Evolutionary conservation across 208 protist species (phyloP).

Genomic region (Wallacemonas sp.): DNA sequence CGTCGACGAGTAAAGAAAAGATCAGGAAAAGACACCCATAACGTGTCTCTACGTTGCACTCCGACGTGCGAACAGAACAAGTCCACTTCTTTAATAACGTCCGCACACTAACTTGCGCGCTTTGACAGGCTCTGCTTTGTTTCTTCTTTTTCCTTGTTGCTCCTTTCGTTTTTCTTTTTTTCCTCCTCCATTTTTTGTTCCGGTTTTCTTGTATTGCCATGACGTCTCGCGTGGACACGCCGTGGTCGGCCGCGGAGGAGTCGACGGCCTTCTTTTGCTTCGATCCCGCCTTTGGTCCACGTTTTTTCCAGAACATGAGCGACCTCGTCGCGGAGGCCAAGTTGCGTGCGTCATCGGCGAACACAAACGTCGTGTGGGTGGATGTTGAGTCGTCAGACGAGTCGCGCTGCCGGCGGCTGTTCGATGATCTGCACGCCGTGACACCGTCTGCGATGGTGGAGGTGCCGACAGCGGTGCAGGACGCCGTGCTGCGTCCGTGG

Average conservation of each 20-base stretch:
- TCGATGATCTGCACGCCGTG: slow-evolving; percentile 22
- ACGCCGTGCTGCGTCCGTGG: slow-evolving; percentile 43
- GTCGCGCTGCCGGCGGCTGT: slow-evolving; percentile 25
- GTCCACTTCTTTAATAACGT: too few relatives aligned
- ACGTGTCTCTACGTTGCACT: too few relatives aligned
- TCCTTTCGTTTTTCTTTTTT: slow-evolving; percentile 7
- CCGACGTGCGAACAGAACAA: too few relatives aligned
- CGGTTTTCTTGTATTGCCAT: not conserved
- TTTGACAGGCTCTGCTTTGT: too few relatives aligned
- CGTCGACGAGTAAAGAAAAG: too few relatives aligned
- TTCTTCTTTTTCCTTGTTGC: too few relatives aligned
- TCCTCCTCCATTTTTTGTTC: slow-evolving; percentile 2
- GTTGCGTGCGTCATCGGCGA: not conserved
- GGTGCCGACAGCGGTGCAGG: slow-evolving; percentile 39
- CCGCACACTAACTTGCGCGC: too few relatives aligned
- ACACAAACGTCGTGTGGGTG: slow-evolving; percentile 35
- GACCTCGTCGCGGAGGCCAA: slow-evolving; percentile 8
- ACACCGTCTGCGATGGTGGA: slow-evolving; percentile 17
- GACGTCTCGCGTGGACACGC: not conserved
- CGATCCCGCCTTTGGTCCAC: slow-evolving; percentile 6
- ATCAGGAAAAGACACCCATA: not conserved
- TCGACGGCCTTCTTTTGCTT: slow-evolving; percentile 1
- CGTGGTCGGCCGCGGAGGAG: not conserved
- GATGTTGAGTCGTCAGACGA: slow-evolving; percentile 41
- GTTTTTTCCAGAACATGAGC: slow-evolving; percentile 1